Conservation (phyloP, 73 alveolate species). For the Paramecium sonneborni region DNA sequence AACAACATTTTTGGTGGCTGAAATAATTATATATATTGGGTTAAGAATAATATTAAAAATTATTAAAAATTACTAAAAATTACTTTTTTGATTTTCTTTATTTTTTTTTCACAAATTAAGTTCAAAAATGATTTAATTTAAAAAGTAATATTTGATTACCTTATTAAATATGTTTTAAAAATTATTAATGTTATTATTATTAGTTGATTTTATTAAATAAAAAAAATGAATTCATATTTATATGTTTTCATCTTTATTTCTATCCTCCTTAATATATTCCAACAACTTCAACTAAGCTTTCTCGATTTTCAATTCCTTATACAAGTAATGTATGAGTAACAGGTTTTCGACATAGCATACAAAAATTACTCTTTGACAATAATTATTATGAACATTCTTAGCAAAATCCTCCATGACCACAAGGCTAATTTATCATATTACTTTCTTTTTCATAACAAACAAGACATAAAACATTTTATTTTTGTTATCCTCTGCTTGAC, state of each 20-base stretch:
- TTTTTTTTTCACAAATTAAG: too few species aligned
- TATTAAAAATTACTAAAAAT: background rate
- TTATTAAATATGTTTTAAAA: too few species aligned
- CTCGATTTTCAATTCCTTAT: background rate
- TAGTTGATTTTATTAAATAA: background rate
- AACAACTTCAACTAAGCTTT: constrained; percentile 28
- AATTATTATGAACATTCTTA: background rate
- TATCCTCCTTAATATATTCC: constrained; percentile 1
- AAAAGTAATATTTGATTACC: too few species aligned
- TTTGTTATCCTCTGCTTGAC: background rate
- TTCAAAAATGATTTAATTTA: too few species aligned
- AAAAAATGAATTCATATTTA: background rate
- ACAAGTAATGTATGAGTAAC: constrained; percentile 28
- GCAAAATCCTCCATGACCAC: constrained; percentile 59
- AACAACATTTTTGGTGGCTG: background rate
- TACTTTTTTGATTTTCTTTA: too few species aligned
- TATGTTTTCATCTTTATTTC: background rate
- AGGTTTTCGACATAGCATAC: constrained; percentile 35
- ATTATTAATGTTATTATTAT: too few species aligned
- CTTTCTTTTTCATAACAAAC: constrained; percentile 47
- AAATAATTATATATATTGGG: background rate
- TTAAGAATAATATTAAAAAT: background rate
- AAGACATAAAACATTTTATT: background rate
- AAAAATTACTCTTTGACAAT: background rate
- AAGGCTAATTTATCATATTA: constrained; percentile 38